phyloP scores from a whole-genome alignment of 257 asterid genomes.

The Gardenia jasminoides region DNA sequence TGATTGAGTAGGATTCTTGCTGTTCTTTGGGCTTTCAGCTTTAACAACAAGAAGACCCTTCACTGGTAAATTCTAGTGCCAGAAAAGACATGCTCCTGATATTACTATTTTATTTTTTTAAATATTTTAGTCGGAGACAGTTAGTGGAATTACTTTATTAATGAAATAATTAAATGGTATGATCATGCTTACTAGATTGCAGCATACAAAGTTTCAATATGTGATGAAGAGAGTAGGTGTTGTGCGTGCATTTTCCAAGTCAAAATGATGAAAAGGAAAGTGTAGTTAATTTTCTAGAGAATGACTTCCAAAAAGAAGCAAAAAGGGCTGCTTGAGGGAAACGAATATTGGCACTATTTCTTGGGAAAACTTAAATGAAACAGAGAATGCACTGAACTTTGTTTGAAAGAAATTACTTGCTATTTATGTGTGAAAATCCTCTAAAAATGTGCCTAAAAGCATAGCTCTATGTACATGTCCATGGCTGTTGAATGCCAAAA shows the following conservation, averaged over 20 bases:
- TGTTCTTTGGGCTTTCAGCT: conserved; percentile 26
- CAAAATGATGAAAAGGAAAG: not conserved
- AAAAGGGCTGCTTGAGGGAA: no score
- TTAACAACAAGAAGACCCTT: conserved; percentile 17
- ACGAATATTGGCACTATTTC: no score
- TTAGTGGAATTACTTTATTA: not conserved
- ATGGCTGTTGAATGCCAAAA: no score
- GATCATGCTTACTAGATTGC: not conserved
- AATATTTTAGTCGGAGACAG: not conserved
- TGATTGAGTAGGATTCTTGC: not conserved
- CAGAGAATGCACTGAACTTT: no score
- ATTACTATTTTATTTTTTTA: not conserved
- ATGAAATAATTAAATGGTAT: no score
- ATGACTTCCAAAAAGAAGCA: no score
- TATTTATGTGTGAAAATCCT: no score
- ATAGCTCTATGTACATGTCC: no score
- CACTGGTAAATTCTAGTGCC: conserved; percentile 45
- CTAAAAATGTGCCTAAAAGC: no score
- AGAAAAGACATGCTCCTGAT: conserved; percentile 20
- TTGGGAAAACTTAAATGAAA: no score
- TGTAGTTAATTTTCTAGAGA: no score
- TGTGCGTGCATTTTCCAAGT: not conserved
- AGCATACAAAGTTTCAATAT: not conserved
- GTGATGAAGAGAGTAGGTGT: not conserved
- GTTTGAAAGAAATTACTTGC: no score